Evolutionary conservation across 208 protist species (phyloP), one percentile per base, ranked within the genome.

Genomic region (Trypanosoma lewisi): DNA sequence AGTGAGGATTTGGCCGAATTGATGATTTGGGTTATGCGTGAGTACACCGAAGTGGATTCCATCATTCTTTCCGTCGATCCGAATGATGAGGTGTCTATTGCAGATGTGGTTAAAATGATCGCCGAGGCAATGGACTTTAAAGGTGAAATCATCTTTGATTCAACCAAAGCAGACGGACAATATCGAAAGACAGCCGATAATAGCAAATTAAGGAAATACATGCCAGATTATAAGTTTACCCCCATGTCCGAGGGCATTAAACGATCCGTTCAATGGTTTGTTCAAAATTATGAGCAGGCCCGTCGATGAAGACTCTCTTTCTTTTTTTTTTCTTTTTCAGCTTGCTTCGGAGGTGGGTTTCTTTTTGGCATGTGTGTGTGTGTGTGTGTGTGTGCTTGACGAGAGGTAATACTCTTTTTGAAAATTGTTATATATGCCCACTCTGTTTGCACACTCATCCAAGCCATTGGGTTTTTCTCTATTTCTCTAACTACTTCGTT

Each of bases 121-220:
- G 81, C 78, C 5, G 57, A 94, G 27, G 82, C 85, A 8, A 95
- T 97, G 67, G 81, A 76, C 4, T 98, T 93, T 61, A 82, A 77
- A 36, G 72, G 83, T 23, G 72, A 91, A 51, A 73, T 91, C 37
- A 63, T 70, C 44, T 98, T 92, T 67, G 94, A 98, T 73, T 90
- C 87, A 1, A 83, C 58, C 28, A 98, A 97, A 68, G 77, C 93
- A 27, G 91, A 98, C 61, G 95, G 95, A 14, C 95, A 98, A 69
- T 95, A 83, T 68, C 96, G 95, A 56, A 97, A 98, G 70, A 98
- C 95, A 2, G 93, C 93, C 1, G 80, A 52, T 66, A 98, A 98
- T 74, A 70, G 67, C 25, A 97, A 97, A 70, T 74, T 98, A 12
- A 63, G 66, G 23, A 53, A 39, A 16, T 82, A 93, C 28, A 63